These are phyloP conservation scores for Cadophora sp. DNA, from an alignment of 2,329 filamentous ascomycete genomes.

Conservation along the genomic window DNA sequence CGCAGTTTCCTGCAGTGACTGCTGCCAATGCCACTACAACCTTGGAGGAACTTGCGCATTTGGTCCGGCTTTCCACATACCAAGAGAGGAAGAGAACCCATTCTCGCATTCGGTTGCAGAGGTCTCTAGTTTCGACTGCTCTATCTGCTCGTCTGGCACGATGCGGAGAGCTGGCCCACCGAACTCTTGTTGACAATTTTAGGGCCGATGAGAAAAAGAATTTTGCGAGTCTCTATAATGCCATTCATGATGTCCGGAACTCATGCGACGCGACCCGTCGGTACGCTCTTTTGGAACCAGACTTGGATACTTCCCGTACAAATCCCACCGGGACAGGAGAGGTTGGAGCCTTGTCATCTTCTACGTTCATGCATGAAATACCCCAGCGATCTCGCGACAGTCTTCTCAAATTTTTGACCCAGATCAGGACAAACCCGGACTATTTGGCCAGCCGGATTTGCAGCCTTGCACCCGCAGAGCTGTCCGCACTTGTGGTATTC, in stretches of 20 bases:
- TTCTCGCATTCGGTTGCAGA: conserved; percentile 75
- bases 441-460: conserved; percentile 86
- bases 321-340: conserved; percentile 48
- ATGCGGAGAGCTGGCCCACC: conserved; percentile 76
- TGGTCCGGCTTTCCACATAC: conserved; percentile 79
- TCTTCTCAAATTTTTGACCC: conserved; percentile 79
- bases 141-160: conserved; percentile 76
- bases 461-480: conserved; percentile 76
- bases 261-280: conserved; percentile 76
- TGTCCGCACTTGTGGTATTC: conserved; percentile 78
- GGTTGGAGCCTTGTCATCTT: conserved; percentile 50
- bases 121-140: conserved; percentile 76
- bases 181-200: conserved; percentile 79
- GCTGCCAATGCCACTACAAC: conserved; percentile 71
- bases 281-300: conserved; percentile 74
- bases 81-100: conserved; percentile 81
- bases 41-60: conserved; percentile 77
- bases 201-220: conserved; percentile 79
- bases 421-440: conserved; percentile 84
- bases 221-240: conserved; percentile 78
- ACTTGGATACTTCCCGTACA: conserved; percentile 62
- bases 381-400: conserved; percentile 76
- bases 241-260: conserved; percentile 79
- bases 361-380: conserved; percentile 73
- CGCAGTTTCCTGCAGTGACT: conserved; percentile 55